These are phyloP conservation scores for Cordyceps javanica DNA, from an alignment of 2,329 filamentous ascomycete species.

Conservation along the genomic window DNA sequence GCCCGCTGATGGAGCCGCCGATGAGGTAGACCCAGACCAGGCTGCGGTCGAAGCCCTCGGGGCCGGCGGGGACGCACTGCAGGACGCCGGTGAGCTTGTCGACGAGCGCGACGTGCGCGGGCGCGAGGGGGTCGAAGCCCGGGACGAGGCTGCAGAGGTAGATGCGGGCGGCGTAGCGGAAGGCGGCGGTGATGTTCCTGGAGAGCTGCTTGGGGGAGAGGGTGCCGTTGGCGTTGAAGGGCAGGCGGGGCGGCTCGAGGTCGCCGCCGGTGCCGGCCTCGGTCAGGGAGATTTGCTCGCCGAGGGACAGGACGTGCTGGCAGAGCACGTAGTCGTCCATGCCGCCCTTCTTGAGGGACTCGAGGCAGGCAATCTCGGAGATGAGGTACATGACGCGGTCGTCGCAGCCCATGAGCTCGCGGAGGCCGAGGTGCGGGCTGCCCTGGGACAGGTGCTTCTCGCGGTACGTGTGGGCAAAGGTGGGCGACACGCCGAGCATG, in stretches of 20 bases:
- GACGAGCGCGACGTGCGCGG: slow-evolving; percentile 69
- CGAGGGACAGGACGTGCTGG: slow-evolving; percentile 82
- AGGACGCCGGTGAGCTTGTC: slow-evolving; percentile 71
- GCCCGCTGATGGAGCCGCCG: slow-evolving; percentile 70
- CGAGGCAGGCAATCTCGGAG: slow-evolving; percentile 93
- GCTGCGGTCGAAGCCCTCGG: slow-evolving; percentile 79
- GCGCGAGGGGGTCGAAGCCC: slow-evolving; percentile 70
- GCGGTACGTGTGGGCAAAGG: slow-evolving; percentile 91
- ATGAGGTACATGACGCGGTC: slow-evolving; percentile 97
- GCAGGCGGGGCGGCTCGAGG: slow-evolving; percentile 49
- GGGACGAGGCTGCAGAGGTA: slow-evolving; percentile 96
- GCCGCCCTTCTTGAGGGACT: slow-evolving; percentile 75
- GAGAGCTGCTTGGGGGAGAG: slow-evolving; percentile 78
- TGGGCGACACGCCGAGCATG: slow-evolving; percentile 79
- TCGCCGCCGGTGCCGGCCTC: slow-evolving; percentile 53
- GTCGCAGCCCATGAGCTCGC: slow-evolving; percentile 95
- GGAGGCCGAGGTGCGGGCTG: slow-evolving; percentile 62
- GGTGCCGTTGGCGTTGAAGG: slow-evolving; percentile 63
- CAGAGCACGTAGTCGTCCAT: slow-evolving; percentile 84
- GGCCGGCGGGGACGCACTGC: slow-evolving; percentile 74
- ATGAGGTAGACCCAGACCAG: slow-evolving; percentile 92
- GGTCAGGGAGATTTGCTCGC: slow-evolving; percentile 76
- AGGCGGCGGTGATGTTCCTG: slow-evolving; percentile 83
- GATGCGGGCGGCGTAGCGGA: slow-evolving; percentile 86
- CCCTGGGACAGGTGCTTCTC: slow-evolving; percentile 76